A percentile compares a stretch with the other conserved stretches of the same genome.
phyloP scores from a whole-genome alignment of 2,329 filamentous ascomycete genomes.

The Trichothecium roseum region DNA sequence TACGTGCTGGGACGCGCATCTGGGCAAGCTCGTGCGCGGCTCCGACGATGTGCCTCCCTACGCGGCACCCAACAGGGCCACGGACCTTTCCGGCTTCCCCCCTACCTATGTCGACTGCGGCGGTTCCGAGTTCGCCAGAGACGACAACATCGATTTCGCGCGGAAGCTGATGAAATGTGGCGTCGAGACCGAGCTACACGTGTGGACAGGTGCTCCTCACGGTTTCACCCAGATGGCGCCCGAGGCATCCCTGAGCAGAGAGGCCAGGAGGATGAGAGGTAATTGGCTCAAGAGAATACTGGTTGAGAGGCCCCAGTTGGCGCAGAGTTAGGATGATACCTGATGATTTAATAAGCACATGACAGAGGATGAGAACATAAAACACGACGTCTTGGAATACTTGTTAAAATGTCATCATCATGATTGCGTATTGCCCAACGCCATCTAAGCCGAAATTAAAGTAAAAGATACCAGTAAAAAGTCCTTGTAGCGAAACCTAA shows the following conservation, averaged over 20 bases:
- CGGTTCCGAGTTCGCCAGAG: constrained; percentile 30
- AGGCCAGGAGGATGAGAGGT: constrained; percentile 6
- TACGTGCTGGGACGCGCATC: constrained; percentile 29
- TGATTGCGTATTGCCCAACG: constrained; percentile 1
- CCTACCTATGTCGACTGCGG: constrained; percentile 31
- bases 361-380: neutral
- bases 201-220: constrained; percentile 30
- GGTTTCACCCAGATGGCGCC: constrained; percentile 20
- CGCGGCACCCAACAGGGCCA: constrained; percentile 24
- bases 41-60: constrained; percentile 20
- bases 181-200: constrained; percentile 28
- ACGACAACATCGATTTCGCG: constrained; percentile 29
- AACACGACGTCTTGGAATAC: neutral
- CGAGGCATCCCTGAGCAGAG: constrained; percentile 4
- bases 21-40: constrained; percentile 22
- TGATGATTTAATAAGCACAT: constrained; percentile 1
- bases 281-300: constrained; percentile 9
- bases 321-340: neutral
- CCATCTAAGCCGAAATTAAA: neutral
- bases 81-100: constrained; percentile 25
- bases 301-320: neutral
- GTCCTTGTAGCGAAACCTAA: neutral
- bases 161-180: constrained; percentile 26
- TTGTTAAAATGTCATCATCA: neutral
- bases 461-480: neutral